Conservation (phyloP, 495 filamentous ascomycete species). For the Cercophora sp. region DNA sequence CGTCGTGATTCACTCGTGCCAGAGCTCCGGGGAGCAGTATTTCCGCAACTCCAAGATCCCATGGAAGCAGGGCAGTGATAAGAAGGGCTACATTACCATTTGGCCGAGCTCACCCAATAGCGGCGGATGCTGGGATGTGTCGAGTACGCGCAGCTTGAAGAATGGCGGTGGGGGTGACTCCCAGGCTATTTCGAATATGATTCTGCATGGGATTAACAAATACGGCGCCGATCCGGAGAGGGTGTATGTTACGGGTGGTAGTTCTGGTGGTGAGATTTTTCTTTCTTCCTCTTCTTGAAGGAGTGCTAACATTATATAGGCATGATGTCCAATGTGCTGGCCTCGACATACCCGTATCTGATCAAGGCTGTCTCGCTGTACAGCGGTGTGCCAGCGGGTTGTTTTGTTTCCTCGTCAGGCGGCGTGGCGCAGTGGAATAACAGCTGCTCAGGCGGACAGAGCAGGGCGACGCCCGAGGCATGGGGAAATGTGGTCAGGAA, state of each 20-base stretch:
- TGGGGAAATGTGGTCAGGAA: conserved; percentile 41
- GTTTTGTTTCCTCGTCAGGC: conserved; percentile 40
- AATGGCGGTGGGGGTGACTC: conserved; percentile 36
- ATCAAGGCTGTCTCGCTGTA: conserved; percentile 53
- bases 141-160: conserved; percentile 38
- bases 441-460: conserved; percentile 38
- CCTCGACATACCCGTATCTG: conserved; percentile 54
- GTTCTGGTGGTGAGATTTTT: conserved; percentile 39
- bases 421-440: conserved; percentile 43
- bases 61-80: conserved; percentile 46
- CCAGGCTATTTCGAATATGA: conserved; percentile 43
- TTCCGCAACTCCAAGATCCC: conserved; percentile 48
- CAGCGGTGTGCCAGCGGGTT: conserved; percentile 57
- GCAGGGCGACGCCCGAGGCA: conserved; percentile 34
- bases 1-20: conserved; percentile 56
- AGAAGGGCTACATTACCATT: neutral
- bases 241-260: conserved; percentile 39
- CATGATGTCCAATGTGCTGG: conserved; percentile 47
- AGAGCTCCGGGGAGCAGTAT: conserved; percentile 48
- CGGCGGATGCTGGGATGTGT: conserved; percentile 58
- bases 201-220: conserved; percentile 30
- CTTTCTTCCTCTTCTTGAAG: conserved; percentile 1
- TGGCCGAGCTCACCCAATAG: conserved; percentile 41
- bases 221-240: conserved; percentile 30
- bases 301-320: neutral